Base-by-base conservation (phyloP, 2,329 filamentous ascomycete species). In the Purpureocillium takamizusanense region DNA sequence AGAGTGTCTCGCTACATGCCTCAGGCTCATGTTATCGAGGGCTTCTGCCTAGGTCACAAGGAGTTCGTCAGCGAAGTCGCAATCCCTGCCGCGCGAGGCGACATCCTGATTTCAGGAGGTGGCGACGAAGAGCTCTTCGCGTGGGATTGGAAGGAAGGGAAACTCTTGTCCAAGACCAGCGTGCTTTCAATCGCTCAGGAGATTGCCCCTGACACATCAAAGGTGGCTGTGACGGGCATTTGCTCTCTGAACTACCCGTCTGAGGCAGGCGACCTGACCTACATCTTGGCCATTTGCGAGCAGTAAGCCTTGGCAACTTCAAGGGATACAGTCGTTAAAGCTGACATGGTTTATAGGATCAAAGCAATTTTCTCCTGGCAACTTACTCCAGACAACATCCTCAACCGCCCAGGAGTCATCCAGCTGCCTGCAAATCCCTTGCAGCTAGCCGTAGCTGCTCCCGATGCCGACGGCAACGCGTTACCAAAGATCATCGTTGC, bases 11-110 rank as follows among this genome's bases (percentile, higher is more conserved):
- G 87, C 41, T 86, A 82, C 30, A 70, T 80, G 4, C 84, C 86
- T 1, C 89, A 97, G 58, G 72, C 86, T 1, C 83, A 95, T 58
- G 71, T 97, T 43, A 94, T 95, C 46, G 88, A 97, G 60, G 72
- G 72, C 0, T 97, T 85, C 60, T 97, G 90, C 55, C 73, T 95
- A 3, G 90, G 88, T 4, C 92, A 98, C 61, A 78, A 72, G 37
- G 77, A 89, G 29, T 97, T 97, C 57, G 70, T 98, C 47, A 87
- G 74, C 63, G 79, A 77, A 41, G 65, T 98, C 32, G 83, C 81
- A 51, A 63, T 90, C 14, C 78, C 81, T 1, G 55, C 56, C 0
- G 63, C 60, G 37, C 62, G 67, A 17, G 69, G 70, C 3, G 70
- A 78, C n/a, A 49, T 83, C 1, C 70, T 98, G 23, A 63, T 97